Percentiles rank a stretch among this genome's conserved stretches.
Conservation (phyloP, 1,139 yeast species). For the Geotrichum restrictum region DNA sequence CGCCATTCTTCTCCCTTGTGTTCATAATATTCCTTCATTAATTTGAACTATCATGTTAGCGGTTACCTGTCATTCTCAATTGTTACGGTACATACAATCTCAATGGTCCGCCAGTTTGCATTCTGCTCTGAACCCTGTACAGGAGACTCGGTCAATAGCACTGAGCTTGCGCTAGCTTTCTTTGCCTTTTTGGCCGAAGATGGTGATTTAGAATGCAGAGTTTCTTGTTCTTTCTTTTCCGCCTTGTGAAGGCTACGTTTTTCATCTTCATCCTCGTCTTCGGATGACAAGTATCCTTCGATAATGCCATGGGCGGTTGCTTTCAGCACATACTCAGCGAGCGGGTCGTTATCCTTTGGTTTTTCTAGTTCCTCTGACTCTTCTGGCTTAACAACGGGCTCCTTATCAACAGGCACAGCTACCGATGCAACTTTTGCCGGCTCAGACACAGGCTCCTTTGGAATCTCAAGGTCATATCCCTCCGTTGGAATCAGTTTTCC, state of each 20-base stretch:
- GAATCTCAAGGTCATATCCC: neutral
- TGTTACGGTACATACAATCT: slow-evolving; percentile 32
- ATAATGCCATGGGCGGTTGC: slow-evolving; percentile 15
- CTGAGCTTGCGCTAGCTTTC: slow-evolving; percentile 1
- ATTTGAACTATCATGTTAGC: slow-evolving; percentile 21
- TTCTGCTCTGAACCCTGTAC: slow-evolving; percentile 15
- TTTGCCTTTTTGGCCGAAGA: neutral
- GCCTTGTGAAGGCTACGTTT: too few species aligned
- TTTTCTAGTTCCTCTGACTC: neutral
- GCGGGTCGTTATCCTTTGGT: slow-evolving; percentile 22
- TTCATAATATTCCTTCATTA: slow-evolving; percentile 42
- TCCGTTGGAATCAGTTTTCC: slow-evolving; percentile 26
- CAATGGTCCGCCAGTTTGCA: slow-evolving; percentile 42
- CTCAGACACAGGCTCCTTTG: neutral
- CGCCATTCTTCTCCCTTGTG: slow-evolving; percentile 45
- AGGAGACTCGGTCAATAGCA: slow-evolving; percentile 13
- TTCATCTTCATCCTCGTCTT: neutral
- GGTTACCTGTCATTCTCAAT: neutral
- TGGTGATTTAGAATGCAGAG: neutral
- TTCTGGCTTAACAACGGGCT: neutral
- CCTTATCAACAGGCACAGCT: too few species aligned
- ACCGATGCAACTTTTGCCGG: neutral
- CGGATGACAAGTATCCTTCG: slow-evolving; percentile 9
- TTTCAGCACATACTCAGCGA: slow-evolving; percentile 25
- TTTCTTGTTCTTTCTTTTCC: neutral